These are phyloP conservation scores for Claviceps cyperi DNA, from an alignment of 2,329 filamentous ascomycete species.

Conservation along the genomic window DNA sequence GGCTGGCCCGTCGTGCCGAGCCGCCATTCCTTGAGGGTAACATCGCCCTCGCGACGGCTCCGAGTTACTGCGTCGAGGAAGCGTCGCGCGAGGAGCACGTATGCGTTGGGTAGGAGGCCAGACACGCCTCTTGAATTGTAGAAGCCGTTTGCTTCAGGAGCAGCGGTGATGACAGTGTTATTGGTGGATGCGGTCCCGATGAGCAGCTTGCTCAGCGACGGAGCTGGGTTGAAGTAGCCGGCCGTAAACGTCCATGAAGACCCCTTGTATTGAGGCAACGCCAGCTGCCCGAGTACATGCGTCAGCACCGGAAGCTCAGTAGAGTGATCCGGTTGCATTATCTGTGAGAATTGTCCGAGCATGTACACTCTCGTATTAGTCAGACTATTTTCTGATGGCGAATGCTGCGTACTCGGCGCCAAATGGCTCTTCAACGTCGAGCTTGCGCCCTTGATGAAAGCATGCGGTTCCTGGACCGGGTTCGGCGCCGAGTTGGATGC, in stretches of 20 bases:
- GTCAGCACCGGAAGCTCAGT: slow-evolving; percentile 79
- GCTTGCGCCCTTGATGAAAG: slow-evolving; percentile 57
- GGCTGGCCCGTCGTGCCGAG: slow-evolving; percentile 66
- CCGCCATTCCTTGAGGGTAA: slow-evolving; percentile 77
- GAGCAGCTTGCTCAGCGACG: slow-evolving; percentile 65
- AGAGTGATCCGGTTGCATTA: slow-evolving; percentile 65
- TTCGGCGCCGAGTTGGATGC: slow-evolving; percentile 56
- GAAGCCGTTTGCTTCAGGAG: slow-evolving; percentile 89
- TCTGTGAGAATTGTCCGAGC: slow-evolving; percentile 73
- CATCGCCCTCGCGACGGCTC: slow-evolving; percentile 34
- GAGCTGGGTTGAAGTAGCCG: slow-evolving; percentile 95
- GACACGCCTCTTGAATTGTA: slow-evolving; percentile 79
- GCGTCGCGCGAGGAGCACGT: slow-evolving; percentile 71
- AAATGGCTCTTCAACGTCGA: slow-evolving; percentile 53
- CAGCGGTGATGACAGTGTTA: slow-evolving; percentile 82
- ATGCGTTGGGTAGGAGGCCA: slow-evolving; percentile 80
- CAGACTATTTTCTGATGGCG: slow-evolving; percentile 10
- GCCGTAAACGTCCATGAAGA: slow-evolving; percentile 93
- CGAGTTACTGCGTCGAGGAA: slow-evolving; percentile 52
- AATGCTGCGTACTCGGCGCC: slow-evolving; percentile 15
- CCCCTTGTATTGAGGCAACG: slow-evolving; percentile 45
- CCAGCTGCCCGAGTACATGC: slow-evolving; percentile 55
- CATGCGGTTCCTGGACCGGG: slow-evolving; percentile 54
- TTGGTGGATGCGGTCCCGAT: slow-evolving; percentile 54
- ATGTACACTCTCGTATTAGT: slow-evolving; percentile 68